Conservation (phyloP, 495 filamentous ascomycete genomes). For the Acidiella bohemica region DNA sequence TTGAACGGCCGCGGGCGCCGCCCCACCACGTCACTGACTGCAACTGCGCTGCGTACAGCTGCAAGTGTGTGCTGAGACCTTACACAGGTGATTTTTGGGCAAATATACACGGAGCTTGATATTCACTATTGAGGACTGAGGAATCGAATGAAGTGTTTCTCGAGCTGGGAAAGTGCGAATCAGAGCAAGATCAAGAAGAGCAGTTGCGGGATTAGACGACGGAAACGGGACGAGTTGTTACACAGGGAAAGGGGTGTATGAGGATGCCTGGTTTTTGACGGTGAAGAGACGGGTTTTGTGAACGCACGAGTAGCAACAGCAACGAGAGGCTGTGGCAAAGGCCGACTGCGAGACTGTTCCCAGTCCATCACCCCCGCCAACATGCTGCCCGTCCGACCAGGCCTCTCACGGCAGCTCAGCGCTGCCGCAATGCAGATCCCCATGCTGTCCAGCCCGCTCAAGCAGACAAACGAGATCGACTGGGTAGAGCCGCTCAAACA, state of each 20-base stretch:
- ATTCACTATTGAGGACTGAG: not conserved
- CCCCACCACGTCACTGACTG: too few relatives aligned
- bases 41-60: too few relatives aligned
- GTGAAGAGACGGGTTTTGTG: too few relatives aligned
- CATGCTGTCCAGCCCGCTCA: slow-evolving; percentile 85
- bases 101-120: not conserved
- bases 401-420: slow-evolving; percentile 3
- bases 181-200: too few relatives aligned
- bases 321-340: not conserved
- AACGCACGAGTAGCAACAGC: not conserved
- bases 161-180: too few relatives aligned
- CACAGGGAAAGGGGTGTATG: not conserved
- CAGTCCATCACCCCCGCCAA: too few relatives aligned
- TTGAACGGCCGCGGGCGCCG: not conserved
- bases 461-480: slow-evolving; percentile 99
- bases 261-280: not conserved
- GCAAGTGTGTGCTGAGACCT: too few relatives aligned
- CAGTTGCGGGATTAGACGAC: too few relatives aligned
- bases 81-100: not conserved
- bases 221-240: not conserved
- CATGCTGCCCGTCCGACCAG: slow-evolving; percentile 10
- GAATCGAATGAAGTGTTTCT: not conserved
- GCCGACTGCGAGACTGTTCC: too few relatives aligned
- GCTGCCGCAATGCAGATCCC: slow-evolving; percentile 48
- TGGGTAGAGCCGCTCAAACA: slow-evolving; percentile 87